Percentiles rank a stretch among this genome's conserved stretches.
Evolutionary conservation across 371 early-diverging fungal genomes (phyloP).

Genomic region (Nematocida ironsii): DNA sequence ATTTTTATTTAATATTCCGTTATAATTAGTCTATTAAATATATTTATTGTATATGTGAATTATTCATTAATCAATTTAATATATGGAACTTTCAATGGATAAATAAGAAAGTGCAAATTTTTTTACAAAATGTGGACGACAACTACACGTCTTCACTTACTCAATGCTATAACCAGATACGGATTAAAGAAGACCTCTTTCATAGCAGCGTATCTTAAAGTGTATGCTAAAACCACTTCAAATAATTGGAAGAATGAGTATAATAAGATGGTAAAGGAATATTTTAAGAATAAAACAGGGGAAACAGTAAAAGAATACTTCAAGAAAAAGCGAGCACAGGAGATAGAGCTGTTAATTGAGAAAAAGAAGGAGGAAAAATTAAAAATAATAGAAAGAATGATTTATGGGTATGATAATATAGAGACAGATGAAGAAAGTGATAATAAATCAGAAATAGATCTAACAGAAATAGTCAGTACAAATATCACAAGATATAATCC

Average conservation of each 20-base stretch:
- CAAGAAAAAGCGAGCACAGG: slow-evolving; percentile 39
- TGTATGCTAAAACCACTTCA: slow-evolving; percentile 50
- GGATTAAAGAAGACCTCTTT: slow-evolving; percentile 49
- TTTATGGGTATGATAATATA: slow-evolving; percentile 55
- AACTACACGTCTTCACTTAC: slow-evolving; percentile 51
- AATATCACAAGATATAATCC: slow-evolving; percentile 25
- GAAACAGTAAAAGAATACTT: slow-evolving; percentile 51
- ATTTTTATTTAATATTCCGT: background rate
- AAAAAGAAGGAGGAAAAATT: slow-evolving; percentile 56
- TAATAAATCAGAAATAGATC: background rate
- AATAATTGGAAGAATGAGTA: slow-evolving; percentile 57
- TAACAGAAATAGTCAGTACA: slow-evolving; percentile 3
- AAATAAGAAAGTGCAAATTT: background rate
- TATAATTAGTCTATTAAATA: slow-evolving; percentile 11
- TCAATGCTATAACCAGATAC: slow-evolving; percentile 47
- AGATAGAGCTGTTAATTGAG: slow-evolving; percentile 46
- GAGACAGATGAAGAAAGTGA: slow-evolving; percentile 43
- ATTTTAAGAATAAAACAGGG: slow-evolving; percentile 49
- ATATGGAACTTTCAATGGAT: too few relatives aligned
- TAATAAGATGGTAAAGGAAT: slow-evolving; percentile 57
- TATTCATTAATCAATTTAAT: too few relatives aligned
- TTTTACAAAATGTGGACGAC: slow-evolving; percentile 48
- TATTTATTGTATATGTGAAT: background rate
- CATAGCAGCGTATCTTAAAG: slow-evolving; percentile 55
- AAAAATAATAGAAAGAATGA: slow-evolving; percentile 58